These are phyloP conservation scores for Coemansia sp. DNA, from an alignment of 192 early-diverging fungal genomes.

Conservation along the genomic window DNA sequence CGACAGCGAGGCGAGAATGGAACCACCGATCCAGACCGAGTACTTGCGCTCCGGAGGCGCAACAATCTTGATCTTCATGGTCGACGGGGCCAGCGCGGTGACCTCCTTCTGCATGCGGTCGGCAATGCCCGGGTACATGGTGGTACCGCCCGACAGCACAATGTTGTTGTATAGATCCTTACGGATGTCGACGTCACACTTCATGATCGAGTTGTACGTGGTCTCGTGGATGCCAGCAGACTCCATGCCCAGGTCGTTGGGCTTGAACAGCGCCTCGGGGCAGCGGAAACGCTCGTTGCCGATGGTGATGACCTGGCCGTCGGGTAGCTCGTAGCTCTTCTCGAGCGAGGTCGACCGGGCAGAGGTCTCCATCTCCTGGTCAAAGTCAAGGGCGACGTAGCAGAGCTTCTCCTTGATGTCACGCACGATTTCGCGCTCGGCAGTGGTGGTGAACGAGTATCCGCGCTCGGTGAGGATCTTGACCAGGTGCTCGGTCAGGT, in stretches of 20 bases:
- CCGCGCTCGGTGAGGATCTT: constrained; percentile 94
- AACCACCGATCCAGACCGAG: constrained; percentile 99
- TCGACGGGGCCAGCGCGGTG: constrained; percentile 89
- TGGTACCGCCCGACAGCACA: constrained; percentile 94
- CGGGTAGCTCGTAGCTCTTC: constrained; percentile 98
- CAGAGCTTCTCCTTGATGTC: constrained; percentile 99
- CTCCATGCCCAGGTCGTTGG: constrained; percentile 87
- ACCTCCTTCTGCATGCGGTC: constrained; percentile 99
- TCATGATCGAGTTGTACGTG: constrained; percentile 96
- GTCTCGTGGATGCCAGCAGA: constrained; percentile 94
- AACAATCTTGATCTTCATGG: constrained; percentile 98
- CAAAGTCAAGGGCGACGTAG: constrained; percentile 97
- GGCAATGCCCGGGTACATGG: constrained; percentile 97
- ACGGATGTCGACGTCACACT: constrained; percentile 96
- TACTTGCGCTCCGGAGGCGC: constrained; percentile 98
- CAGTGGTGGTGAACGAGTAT: constrained; percentile 92
- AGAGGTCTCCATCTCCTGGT: constrained; percentile 96
- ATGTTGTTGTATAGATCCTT: constrained; percentile 96
- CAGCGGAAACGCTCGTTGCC: constrained; percentile 98
- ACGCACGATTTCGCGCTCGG: constrained; percentile 97
- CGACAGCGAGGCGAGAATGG: constrained; percentile 93
- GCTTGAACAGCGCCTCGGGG: constrained; percentile 98
- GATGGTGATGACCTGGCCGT: constrained; percentile 97
- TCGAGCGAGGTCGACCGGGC: constrained; percentile 88
- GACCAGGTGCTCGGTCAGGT: constrained; percentile 93